Base-by-base conservation (phyloP, 2,329 filamentous ascomycete genomes). In the Biscogniauxia sp. region DNA sequence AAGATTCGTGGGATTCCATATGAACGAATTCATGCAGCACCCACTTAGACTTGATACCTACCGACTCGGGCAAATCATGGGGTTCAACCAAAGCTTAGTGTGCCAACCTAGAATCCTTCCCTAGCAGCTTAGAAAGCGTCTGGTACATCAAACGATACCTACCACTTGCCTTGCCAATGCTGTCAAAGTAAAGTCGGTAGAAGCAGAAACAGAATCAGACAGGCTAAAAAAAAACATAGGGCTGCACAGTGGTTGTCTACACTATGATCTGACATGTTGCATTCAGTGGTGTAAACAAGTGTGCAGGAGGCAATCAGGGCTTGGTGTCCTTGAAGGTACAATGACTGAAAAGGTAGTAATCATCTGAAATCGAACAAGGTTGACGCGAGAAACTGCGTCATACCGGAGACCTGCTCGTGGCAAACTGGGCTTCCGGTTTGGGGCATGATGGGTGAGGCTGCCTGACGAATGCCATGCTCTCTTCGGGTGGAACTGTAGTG, bases 211-310 rank as follows among this genome's bases (percentile, higher is more conserved):
- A 45, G 11, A 45, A 45, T n/a, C 15, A n/a, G n/a, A 45, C 37
- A 6, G 37, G 17, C 15, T 45, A 19, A 51, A 32, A 32, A n/a
- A 51, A 20, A 25, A 13, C 19, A 17, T 19, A 20, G 19, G 50
- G 55, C 53, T 54, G 61, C 54, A 51, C 45, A 49, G 45, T 58
- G 56, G 45, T 59, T 54, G 53, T 45, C 53, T 58, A n/a, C n/a
- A n/a, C n/a, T n/a, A 25, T 55, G 32, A 50, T 51, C 50, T 51
- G 50, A 51, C 19, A 51, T 13, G 50, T 25, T 51, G 50, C 20
- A 20, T 51, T 51, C 19, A 17, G 20, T 53, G 26, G 37, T 51
- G 55, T 53, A 51, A 58, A 58, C 32, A 28, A 52, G 51, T 56
- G 32, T 41, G 19, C 19, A 51, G 50, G 11, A 20, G 2, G 50